Conservation (phyloP, 1,284 basidiomycete species). For the Takashimella tepidaria region DNA sequence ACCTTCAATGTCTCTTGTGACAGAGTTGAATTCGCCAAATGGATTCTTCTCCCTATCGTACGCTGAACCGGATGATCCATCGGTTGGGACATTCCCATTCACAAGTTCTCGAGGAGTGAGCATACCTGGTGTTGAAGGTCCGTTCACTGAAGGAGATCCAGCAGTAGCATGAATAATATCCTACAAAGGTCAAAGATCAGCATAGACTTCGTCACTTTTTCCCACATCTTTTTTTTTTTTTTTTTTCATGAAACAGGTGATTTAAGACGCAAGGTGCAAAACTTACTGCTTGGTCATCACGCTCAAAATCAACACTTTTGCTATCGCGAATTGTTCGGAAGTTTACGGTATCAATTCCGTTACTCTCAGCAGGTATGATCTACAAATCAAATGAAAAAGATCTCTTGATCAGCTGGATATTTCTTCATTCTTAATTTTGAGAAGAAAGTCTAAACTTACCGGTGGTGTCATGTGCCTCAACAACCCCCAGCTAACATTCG, state of each 20-base stretch:
- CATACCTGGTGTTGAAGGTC: conserved; percentile 52
- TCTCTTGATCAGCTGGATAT: too few relatives aligned
- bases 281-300: conserved; percentile 3
- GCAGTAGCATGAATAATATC: conserved; percentile 47
- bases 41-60: conserved; percentile 54
- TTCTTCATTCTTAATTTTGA: too few relatives aligned
- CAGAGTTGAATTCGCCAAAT: conserved; percentile 78
- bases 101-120: conserved; percentile 46
- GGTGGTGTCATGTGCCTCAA: conserved; percentile 89
- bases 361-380: conserved; percentile 78
- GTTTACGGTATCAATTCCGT: conserved; percentile 80
- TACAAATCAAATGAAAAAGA: conserved; percentile 47
- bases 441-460: conserved; percentile 54
- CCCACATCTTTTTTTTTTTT: too few relatives aligned
- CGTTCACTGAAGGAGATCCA: conserved; percentile 43
- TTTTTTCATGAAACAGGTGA: too few relatives aligned
- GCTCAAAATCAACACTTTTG: conserved; percentile 78
- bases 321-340: conserved; percentile 88
- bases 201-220: too few relatives aligned
- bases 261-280: not conserved
- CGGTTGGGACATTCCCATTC: conserved; percentile 25
- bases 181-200: conserved; percentile 9
- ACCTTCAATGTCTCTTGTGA: conserved; percentile 61
- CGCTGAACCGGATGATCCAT: conserved; percentile 17
- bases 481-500: conserved; percentile 92